Percentiles rank a stretch among this genome's conserved stretches.
Evolutionary conservation across 805 yeast genomes (phyloP).

Genomic region (Cyberlindnera subsufficiens): DNA sequence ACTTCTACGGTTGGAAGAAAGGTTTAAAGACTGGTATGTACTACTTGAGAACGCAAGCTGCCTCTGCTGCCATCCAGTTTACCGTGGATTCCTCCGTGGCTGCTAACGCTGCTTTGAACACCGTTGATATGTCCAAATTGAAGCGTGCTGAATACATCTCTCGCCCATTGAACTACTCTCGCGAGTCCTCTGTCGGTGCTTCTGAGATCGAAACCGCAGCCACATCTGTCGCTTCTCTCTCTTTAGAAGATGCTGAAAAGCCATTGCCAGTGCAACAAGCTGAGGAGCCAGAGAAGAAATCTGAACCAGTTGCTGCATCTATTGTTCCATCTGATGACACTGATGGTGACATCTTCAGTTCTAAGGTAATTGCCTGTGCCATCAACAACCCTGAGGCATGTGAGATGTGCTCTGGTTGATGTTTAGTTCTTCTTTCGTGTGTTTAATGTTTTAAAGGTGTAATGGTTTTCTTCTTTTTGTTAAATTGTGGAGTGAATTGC

Average conservation of each 20-base stretch:
- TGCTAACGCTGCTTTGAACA: constrained; percentile 71
- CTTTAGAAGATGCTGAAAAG: constrained; percentile 31
- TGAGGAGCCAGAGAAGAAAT: constrained; percentile 8
- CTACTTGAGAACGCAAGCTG: constrained; percentile 93
- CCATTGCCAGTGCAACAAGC: constrained; percentile 25
- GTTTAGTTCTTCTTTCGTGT: not conserved
- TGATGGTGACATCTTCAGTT: constrained; percentile 82
- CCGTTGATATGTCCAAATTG: constrained; percentile 29
- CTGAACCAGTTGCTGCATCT: constrained; percentile 25
- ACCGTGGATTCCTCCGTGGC: constrained; percentile 81
- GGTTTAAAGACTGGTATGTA: constrained; percentile 97
- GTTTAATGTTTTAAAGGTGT: constrained; percentile 1
- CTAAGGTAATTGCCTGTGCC: constrained; percentile 94
- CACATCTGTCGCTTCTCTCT: constrained; percentile 33
- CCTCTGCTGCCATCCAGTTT: constrained; percentile 92
- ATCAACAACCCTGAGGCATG: constrained; percentile 96
- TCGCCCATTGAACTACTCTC: constrained; percentile 11
- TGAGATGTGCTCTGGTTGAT: constrained; percentile 96
- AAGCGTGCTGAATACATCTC: constrained; percentile 33
- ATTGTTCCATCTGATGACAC: constrained; percentile 33
- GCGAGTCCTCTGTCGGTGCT: constrained; percentile 26
- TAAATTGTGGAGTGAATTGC: not conserved
- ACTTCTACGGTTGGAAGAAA: constrained; percentile 95
- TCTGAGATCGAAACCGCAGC: constrained; percentile 30
- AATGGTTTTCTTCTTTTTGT: constrained; percentile 2